phyloP scores from a whole-genome alignment of 1,284 basidiomycete genomes.

The Cystobasidiaceae sp. region DNA sequence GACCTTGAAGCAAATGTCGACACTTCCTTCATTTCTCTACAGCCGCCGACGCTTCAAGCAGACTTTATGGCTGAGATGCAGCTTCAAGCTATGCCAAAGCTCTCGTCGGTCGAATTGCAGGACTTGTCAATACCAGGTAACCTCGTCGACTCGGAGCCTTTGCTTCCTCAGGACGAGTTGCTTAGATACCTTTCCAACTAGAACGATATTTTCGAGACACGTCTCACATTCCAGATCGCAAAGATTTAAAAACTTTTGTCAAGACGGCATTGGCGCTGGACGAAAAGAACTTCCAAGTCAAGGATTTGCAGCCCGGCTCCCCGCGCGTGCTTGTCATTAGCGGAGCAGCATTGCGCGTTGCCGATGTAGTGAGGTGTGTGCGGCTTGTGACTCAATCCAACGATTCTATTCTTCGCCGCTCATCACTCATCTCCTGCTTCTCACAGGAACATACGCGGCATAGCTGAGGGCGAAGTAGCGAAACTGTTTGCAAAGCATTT shows the following conservation, averaged over 20 bases:
- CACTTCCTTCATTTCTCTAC: constrained; percentile 35
- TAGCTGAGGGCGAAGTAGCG: constrained; percentile 62
- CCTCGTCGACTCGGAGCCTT: constrained; percentile 37
- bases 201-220: constrained; percentile 53
- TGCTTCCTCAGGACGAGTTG: too few species aligned
- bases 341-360: constrained; percentile 70
- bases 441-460: constrained; percentile 56
- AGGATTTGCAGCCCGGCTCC: constrained; percentile 62
- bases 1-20: constrained; percentile 55
- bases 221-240: constrained; percentile 62
- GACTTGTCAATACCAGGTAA: constrained; percentile 67
- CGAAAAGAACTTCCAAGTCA: constrained; percentile 39
- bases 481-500: constrained; percentile 77
- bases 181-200: neutral
- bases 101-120: constrained; percentile 64
- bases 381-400: neutral
- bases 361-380: constrained; percentile 59
- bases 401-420: neutral
- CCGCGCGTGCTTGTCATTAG: constrained; percentile 71
- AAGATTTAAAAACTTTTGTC: constrained; percentile 66
- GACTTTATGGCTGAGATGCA: constrained; percentile 46
- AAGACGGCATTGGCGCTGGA: constrained; percentile 49
- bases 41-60: constrained; percentile 32
- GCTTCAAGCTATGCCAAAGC: constrained; percentile 58
- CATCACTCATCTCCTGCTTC: constrained; percentile 54